Evolutionary conservation across 2,329 filamentous ascomycete genomes (phyloP).

Genomic region (Talaromyces sp.): DNA sequence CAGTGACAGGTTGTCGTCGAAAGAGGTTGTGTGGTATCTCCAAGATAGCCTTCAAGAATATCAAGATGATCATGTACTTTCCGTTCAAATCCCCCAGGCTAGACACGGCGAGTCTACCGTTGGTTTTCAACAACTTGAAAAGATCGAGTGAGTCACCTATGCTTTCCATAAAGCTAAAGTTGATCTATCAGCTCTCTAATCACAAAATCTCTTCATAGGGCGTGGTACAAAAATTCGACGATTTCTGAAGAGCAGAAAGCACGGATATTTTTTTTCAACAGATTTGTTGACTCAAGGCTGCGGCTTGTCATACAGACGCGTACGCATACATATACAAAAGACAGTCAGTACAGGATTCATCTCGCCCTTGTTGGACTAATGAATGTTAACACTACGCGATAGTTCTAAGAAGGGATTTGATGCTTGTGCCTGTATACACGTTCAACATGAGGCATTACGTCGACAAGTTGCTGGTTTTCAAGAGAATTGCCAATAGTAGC

Average conservation of each 20-base stretch:
- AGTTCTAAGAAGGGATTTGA: neutral
- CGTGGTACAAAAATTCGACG: neutral
- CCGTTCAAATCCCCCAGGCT: neutral
- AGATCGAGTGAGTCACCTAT: neutral
- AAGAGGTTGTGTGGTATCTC: neutral
- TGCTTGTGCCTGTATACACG: neutral
- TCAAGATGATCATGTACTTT: neutral
- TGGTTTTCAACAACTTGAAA: neutral
- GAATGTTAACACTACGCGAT: too few relatives aligned
- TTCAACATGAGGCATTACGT: neutral
- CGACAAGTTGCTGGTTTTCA: neutral
- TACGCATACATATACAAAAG: neutral
- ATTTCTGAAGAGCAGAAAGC: neutral
- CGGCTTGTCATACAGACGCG: neutral
- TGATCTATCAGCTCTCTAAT: neutral
- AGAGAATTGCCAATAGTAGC: neutral
- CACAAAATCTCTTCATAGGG: neutral
- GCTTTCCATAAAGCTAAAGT: neutral
- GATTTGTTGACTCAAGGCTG: neutral
- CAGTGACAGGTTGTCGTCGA: neutral
- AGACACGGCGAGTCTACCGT: neutral
- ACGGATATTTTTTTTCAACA: neutral
- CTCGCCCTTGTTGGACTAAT: too few relatives aligned
- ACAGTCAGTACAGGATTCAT: neutral
- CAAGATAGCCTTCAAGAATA: neutral